Evolutionary conservation across 2,329 filamentous ascomycete species (phyloP).

Genomic region (Westerdykella sp.): DNA sequence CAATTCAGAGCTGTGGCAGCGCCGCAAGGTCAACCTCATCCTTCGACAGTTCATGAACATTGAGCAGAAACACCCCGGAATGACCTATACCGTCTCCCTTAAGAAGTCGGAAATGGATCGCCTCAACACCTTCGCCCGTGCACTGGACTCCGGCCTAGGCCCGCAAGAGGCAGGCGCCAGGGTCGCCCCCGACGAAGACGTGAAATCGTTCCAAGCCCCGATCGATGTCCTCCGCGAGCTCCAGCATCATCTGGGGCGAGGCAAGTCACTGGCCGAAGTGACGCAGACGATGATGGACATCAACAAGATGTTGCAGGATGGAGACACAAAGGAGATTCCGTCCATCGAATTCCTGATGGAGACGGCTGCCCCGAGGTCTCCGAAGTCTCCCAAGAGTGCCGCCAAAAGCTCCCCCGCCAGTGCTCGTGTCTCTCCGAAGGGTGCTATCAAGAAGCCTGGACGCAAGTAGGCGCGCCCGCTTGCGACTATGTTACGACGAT

Average conservation of each 20-base stretch:
- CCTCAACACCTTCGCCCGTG: slow-evolving; percentile 24
- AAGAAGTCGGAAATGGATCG: slow-evolving; percentile 34
- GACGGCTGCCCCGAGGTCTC: no score
- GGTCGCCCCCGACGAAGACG: slow-evolving; percentile 7
- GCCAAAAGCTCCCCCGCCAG: no score
- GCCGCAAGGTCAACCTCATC: slow-evolving; percentile 30
- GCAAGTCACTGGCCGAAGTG: slow-evolving; percentile 17
- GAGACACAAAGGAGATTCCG: slow-evolving; percentile 19
- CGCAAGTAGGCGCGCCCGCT: not conserved
- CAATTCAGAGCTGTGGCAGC: slow-evolving; percentile 30
- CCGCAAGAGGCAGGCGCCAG: slow-evolving; percentile 7
- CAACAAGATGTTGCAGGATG: slow-evolving; percentile 22
- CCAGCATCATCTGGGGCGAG: slow-evolving; percentile 15
- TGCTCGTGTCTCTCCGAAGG: slow-evolving; percentile 4
- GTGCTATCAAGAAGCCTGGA: slow-evolving; percentile 5
- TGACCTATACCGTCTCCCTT: slow-evolving; percentile 26
- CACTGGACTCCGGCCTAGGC: slow-evolving; percentile 13
- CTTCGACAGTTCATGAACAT: slow-evolving; percentile 29
- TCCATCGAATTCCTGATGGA: slow-evolving; percentile 4
- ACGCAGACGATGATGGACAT: slow-evolving; percentile 20
- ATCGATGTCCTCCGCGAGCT: slow-evolving; percentile 30
- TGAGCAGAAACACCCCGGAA: slow-evolving; percentile 24
- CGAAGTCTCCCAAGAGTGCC: no score
- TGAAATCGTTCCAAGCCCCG: slow-evolving; percentile 28
- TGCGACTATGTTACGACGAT: not conserved